A percentile compares a stretch with the other conserved stretches of the same genome.
Conservation (phyloP, 2,329 filamentous ascomycete species). For the Beauveria scarabaeidicola region DNA sequence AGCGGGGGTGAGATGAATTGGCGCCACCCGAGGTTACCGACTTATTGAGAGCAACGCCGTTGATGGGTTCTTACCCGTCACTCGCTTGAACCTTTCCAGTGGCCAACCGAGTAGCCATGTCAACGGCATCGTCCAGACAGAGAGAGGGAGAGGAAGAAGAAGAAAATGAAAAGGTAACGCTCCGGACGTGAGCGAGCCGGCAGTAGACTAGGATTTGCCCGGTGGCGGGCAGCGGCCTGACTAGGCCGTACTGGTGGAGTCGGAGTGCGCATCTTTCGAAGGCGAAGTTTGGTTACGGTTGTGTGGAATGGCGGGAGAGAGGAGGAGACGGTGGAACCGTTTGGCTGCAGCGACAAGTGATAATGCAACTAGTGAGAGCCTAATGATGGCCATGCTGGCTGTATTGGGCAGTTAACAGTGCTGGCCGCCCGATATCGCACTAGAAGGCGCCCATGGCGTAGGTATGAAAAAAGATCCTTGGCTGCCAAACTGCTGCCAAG, state of each 20-base stretch:
- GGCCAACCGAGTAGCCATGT: neutral
- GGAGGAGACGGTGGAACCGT: neutral
- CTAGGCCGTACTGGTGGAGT: neutral
- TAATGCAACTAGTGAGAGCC: neutral
- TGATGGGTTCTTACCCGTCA: neutral
- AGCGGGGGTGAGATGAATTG: no score
- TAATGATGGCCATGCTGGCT: neutral
- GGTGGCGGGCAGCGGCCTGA: neutral
- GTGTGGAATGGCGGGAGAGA: neutral
- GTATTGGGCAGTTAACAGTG: neutral
- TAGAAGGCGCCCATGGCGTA: neutral
- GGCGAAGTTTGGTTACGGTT: neutral
- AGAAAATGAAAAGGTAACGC: neutral
- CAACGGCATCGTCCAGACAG: neutral
- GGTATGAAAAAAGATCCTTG: neutral
- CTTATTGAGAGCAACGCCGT: neutral
- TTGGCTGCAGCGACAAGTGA: neutral
- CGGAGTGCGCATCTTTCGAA: neutral
- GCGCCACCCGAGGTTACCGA: neutral
- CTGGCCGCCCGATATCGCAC: conserved; percentile 7
- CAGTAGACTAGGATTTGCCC: neutral
- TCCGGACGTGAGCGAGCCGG: neutral
- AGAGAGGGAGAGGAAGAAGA: neutral
- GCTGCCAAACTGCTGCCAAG: neutral
- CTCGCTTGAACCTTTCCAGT: neutral